Conservation (phyloP, 208 protist genomes). For the Crithidia mellificae region DNA sequence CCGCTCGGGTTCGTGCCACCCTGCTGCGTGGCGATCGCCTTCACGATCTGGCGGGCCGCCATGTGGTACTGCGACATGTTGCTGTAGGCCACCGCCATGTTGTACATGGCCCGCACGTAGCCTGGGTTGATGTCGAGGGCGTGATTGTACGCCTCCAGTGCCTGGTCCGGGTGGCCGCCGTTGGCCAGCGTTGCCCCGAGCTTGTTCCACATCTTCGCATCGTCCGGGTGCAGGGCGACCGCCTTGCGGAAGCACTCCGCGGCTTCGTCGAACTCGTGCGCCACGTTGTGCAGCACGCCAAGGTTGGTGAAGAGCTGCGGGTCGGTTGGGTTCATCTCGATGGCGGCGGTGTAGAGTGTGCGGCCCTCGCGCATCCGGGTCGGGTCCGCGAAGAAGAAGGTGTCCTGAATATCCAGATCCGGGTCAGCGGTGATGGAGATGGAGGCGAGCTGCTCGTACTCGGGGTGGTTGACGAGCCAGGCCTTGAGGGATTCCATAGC, state of each 20-base stretch:
- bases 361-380: slow-evolving; percentile 58
- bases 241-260: slow-evolving; percentile 73
- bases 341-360: slow-evolving; percentile 73
- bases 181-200: slow-evolving; percentile 90
- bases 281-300: slow-evolving; percentile 84
- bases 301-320: slow-evolving; percentile 75
- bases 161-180: slow-evolving; percentile 63
- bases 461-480: slow-evolving; percentile 77
- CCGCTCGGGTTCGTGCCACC: slow-evolving; percentile 70
- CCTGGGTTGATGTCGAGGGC: slow-evolving; percentile 90
- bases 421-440: slow-evolving; percentile 52
- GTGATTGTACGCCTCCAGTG: slow-evolving; percentile 82
- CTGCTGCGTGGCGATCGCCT: slow-evolving; percentile 75
- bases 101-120: slow-evolving; percentile 89
- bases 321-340: slow-evolving; percentile 80
- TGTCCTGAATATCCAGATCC: slow-evolving; percentile 58
- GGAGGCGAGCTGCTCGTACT: slow-evolving; percentile 77
- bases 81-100: slow-evolving; percentile 86
- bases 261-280: slow-evolving; percentile 78
- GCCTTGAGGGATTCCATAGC: slow-evolving; percentile 75
- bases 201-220: slow-evolving; percentile 90
- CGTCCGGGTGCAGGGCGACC: slow-evolving; percentile 66
- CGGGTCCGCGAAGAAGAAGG: slow-evolving; percentile 75
- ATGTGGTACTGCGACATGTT: slow-evolving; percentile 72
- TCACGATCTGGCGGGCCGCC: slow-evolving; percentile 73